Percentiles rank a stretch among this genome's conserved stretches.
These are phyloP conservation scores for Diaporthe citriasiana DNA, from an alignment of 2,329 filamentous ascomycete genomes.

Conservation along the genomic window DNA sequence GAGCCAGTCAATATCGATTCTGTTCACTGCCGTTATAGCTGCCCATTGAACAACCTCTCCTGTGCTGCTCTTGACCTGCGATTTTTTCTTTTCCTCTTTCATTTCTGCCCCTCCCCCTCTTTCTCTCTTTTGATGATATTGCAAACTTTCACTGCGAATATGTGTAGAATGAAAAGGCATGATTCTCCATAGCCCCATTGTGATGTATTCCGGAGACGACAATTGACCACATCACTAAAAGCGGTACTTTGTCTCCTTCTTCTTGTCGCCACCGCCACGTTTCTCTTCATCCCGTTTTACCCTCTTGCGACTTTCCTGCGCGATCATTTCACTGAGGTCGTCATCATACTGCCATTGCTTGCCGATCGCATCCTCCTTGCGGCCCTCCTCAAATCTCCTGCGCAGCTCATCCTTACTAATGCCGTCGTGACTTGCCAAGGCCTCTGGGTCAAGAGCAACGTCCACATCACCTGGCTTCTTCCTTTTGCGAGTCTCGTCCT, in stretches of 20 bases:
- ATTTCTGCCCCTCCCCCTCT: no score
- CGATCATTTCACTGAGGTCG: conserved; percentile 95
- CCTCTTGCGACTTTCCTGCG: conserved; percentile 90
- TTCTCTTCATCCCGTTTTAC: conserved; percentile 89
- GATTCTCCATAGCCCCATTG: background rate
- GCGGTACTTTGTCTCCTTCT: conserved; percentile 67
- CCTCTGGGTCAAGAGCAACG: conserved; percentile 89
- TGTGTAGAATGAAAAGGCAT: background rate
- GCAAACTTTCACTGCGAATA: background rate
- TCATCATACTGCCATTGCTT: conserved; percentile 78
- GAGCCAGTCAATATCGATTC: no score
- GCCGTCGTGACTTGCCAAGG: conserved; percentile 79
- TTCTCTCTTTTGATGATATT: background rate
- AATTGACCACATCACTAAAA: conserved; percentile 52
- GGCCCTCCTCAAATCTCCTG: conserved; percentile 83
- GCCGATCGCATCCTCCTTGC: conserved; percentile 74
- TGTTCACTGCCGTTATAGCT: background rate
- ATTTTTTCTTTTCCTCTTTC: background rate
- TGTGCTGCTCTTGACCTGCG: background rate
- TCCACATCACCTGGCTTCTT: conserved; percentile 98
- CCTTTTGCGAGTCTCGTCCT: conserved; percentile 83
- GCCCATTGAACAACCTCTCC: background rate
- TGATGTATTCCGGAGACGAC: background rate
- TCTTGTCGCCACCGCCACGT: conserved; percentile 66
- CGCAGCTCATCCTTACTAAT: conserved; percentile 88